Evolutionary conservation across 2,329 filamentous ascomycete genomes (phyloP), one percentile per base, ranked within the genome.

Genomic region (Aspergillus ruber): DNA sequence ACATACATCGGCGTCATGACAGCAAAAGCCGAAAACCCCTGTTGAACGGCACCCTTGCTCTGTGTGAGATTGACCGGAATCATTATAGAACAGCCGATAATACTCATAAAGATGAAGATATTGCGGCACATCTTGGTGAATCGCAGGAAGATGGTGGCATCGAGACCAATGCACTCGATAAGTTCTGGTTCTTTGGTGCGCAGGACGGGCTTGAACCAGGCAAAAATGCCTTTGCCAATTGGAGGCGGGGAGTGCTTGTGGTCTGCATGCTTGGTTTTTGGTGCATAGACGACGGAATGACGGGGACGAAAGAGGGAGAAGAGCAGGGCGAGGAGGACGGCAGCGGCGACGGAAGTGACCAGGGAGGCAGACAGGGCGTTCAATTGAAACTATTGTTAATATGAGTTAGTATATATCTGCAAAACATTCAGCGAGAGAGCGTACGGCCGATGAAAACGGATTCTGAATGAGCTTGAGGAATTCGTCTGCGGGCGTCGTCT

Each of bases 301-400:
- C 90, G 90, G 4, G 93, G 93, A 51, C 93, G 87, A 47, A 97
- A 76, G 59, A 96, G 74, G 53, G 89, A 95, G 77, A 97, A 98
- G 55, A 83, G 71, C 49, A 95, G 65, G 52, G 88, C 84, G 57
- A 95, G 84, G 56, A 83, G 75, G 53, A 79, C 61, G 7, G 89
- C 88, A 62, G 93, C 74, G 47, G 82, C 86, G 40, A 96, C 64
- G 3, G 91, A 95, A 18, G 86, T 89, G 54, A 76, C 86, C 40
- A 97, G 73, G 43, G 90, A 89, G 49, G 88, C 85, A 69, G 84
- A 83, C 50, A 96, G 77, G 39, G 90, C 85, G 48, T 79, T 75
- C 53, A 73, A 61, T 58, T 74, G 69, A 51, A 82, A 73, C 80
- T 83, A 57, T 5, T 45, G 12, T 48, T 36, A 47, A 56, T 49